Evolutionary conservation across 495 filamentous ascomycete species (phyloP).

Genomic region (Oidiodendron maius): DNA sequence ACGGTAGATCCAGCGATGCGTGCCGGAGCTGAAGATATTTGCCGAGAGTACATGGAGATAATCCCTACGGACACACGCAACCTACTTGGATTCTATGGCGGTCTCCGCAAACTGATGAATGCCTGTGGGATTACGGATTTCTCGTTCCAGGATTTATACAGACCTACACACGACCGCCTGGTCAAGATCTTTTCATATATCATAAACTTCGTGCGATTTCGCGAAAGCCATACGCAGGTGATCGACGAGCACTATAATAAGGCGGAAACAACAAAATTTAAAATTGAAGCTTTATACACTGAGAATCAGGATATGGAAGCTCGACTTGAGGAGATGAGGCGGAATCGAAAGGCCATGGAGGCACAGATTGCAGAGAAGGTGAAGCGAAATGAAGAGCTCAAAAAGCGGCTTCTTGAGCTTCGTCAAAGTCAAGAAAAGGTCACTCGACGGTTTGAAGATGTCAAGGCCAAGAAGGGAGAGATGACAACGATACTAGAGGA

Average conservation of each 20-base stretch:
- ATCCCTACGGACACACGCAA: slow-evolving; percentile 83
- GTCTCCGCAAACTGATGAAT: slow-evolving; percentile 64
- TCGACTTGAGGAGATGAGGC: slow-evolving; percentile 73
- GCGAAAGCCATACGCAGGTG: slow-evolving; percentile 76
- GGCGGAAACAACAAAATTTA: slow-evolving; percentile 73
- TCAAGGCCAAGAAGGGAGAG: slow-evolving; percentile 64
- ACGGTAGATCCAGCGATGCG: slow-evolving; percentile 93
- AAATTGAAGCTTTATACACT: slow-evolving; percentile 76
- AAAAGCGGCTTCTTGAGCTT: slow-evolving; percentile 69
- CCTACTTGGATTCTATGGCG: slow-evolving; percentile 87
- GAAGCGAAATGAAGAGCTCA: slow-evolving; percentile 76
- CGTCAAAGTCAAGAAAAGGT: slow-evolving; percentile 72
- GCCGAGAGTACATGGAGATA: slow-evolving; percentile 71
- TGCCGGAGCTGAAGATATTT: slow-evolving; percentile 79
- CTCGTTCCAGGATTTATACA: slow-evolving; percentile 81
- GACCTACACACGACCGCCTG: slow-evolving; percentile 80
- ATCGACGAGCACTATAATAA: slow-evolving; percentile 93
- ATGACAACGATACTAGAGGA: slow-evolving; percentile 72
- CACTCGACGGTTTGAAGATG: slow-evolving; percentile 67
- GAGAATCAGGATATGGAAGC: slow-evolving; percentile 85
- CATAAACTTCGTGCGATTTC: slow-evolving; percentile 97
- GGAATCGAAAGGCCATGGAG: slow-evolving; percentile 70
- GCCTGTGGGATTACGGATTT: slow-evolving; percentile 94
- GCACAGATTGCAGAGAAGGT: slow-evolving; percentile 74
- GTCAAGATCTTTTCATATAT: slow-evolving; percentile 91